Evolutionary conservation across 1,139 yeast genomes (phyloP).

Genomic region (Blastobotrys proliferans): DNA sequence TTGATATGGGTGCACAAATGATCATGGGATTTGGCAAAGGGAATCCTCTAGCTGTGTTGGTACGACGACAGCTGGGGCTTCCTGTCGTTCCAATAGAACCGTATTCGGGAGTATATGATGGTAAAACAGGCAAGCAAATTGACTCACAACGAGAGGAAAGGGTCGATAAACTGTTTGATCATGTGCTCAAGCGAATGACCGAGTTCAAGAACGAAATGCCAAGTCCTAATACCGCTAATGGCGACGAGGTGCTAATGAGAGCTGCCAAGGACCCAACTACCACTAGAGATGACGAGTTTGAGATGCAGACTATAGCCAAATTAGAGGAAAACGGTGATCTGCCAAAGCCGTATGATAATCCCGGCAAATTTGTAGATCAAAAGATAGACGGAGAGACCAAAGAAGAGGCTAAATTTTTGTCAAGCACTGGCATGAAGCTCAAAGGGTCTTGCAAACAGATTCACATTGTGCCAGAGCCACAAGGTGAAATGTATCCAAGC

Average conservation of each 20-base stretch:
- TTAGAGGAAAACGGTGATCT: conserved; percentile 33
- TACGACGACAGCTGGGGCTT: conserved; percentile 40
- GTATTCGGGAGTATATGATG: conserved; percentile 33
- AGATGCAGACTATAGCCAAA: conserved; percentile 33
- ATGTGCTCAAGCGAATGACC: conserved; percentile 37
- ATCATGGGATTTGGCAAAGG: conserved; percentile 42
- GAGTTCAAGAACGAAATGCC: conserved; percentile 34
- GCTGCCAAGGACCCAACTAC: conserved; percentile 36
- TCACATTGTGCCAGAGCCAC: conserved; percentile 37
- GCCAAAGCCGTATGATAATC: conserved; percentile 32
- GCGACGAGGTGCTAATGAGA: conserved; percentile 36
- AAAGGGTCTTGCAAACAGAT: conserved; percentile 24
- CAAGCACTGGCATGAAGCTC: conserved; percentile 30
- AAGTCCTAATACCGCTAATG: conserved; percentile 36
- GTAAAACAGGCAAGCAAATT: conserved; percentile 31
- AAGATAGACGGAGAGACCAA: conserved; percentile 23
- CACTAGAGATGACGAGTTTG: conserved; percentile 29
- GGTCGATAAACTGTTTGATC: conserved; percentile 36
- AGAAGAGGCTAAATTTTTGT: conserved; percentile 32
- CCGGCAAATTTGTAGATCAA: conserved; percentile 27
- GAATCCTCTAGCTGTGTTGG: conserved; percentile 39
- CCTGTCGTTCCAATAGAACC: conserved; percentile 37
- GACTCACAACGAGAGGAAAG: conserved; percentile 32
- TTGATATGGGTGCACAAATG: conserved; percentile 42
- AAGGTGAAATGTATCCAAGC: conserved; percentile 35